phyloP scores from a whole-genome alignment of 2,329 filamentous ascomycete genomes.

The Aureobasidium uvarum region DNA sequence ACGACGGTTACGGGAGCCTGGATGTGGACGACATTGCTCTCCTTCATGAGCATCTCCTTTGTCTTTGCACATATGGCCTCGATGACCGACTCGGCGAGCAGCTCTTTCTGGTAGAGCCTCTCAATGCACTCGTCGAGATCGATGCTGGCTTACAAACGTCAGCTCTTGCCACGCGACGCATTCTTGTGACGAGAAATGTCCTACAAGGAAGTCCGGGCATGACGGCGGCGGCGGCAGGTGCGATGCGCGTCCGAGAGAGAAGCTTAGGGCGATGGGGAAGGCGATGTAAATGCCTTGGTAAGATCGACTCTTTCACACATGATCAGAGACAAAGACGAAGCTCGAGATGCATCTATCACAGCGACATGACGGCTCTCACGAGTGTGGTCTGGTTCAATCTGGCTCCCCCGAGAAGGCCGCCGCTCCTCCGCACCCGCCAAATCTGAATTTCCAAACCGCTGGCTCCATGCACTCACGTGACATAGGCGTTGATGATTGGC shows the following conservation, averaged over 20 bases:
- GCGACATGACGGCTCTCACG: constrained; percentile 7
- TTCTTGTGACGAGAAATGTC: constrained; percentile 27
- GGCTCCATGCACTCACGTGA: constrained; percentile 9
- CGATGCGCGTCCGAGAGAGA: background rate
- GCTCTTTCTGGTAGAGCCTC: constrained; percentile 93
- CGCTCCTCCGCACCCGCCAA: constrained; percentile 6
- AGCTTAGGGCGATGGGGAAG: constrained; percentile 15
- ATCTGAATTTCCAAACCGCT: constrained; percentile 13
- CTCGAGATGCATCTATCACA: background rate
- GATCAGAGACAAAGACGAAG: background rate
- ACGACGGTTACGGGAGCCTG: constrained; percentile 94
- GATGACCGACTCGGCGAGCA: constrained; percentile 95
- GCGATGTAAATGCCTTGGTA: constrained; percentile 12
- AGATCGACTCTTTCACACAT: constrained; percentile 15
- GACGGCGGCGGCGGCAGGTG: constrained; percentile 12
- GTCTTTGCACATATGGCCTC: constrained; percentile 99
- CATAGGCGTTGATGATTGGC: constrained; percentile 22
- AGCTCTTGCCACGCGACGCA: constrained; percentile 21
- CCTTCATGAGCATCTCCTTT: constrained; percentile 97
- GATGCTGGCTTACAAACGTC: constrained; percentile 68
- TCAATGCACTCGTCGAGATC: constrained; percentile 98
- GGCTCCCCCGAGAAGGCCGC: background rate
- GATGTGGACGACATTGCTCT: constrained; percentile 99
- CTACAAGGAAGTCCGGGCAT: constrained; percentile 55
- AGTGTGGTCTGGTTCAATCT: background rate